Conservation (phyloP, 805 yeast genomes). For the Saccharomycopsis lassenensis region DNA sequence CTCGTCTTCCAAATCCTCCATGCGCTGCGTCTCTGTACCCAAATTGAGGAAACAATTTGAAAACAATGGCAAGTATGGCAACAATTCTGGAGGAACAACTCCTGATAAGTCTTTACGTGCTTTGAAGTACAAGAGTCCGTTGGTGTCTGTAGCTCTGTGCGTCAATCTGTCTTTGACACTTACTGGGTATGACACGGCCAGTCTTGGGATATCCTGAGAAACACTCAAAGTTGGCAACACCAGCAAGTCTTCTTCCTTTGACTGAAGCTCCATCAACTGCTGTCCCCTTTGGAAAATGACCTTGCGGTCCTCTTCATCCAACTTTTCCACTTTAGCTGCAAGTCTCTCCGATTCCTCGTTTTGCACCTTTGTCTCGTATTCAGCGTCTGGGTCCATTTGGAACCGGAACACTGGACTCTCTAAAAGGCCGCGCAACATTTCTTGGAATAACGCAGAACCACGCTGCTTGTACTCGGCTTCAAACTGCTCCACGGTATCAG, state of each 20-base stretch:
- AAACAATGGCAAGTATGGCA: constrained; percentile 67
- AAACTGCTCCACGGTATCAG: constrained; percentile 47
- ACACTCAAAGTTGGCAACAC: constrained; percentile 71
- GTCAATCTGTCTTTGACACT: constrained; percentile 29
- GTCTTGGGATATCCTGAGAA: constrained; percentile 54
- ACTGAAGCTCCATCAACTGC: constrained; percentile 50
- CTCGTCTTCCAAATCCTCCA: constrained; percentile 76
- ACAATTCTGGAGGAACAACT: constrained; percentile 46
- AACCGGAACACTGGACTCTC: constrained; percentile 54
- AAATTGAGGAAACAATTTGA: constrained; percentile 70
- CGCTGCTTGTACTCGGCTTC: constrained; percentile 42
- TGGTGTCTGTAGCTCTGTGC: constrained; percentile 57
- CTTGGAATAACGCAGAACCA: constrained; percentile 50
- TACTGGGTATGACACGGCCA: constrained; percentile 31
- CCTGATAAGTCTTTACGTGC: constrained; percentile 49
- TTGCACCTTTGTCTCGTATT: constrained; percentile 39
- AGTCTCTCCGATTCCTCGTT: constrained; percentile 50
- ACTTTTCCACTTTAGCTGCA: constrained; percentile 27
- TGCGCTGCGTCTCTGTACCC: constrained; percentile 65
- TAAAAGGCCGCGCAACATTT: constrained; percentile 43
- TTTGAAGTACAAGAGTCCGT: constrained; percentile 70
- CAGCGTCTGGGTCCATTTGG: constrained; percentile 60
- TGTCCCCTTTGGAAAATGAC: constrained; percentile 51
- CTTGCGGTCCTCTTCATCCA: constrained; percentile 47
- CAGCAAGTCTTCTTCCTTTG: constrained; percentile 59